These are phyloP conservation scores for Cichorium intybus DNA, from an alignment of 140 eudicot genomes.

Conservation along the genomic window DNA sequence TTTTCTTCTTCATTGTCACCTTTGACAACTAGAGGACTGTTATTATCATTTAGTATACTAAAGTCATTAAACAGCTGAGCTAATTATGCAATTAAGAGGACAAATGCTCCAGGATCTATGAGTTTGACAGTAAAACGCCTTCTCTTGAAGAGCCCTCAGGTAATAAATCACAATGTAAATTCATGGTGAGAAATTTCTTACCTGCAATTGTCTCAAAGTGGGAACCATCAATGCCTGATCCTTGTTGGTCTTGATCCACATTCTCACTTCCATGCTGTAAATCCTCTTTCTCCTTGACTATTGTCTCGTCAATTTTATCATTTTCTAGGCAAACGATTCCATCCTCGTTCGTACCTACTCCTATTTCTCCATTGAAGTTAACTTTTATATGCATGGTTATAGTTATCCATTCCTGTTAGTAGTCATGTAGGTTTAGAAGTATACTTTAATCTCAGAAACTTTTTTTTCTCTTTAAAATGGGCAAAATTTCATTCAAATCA, in stretches of 20 bases:
- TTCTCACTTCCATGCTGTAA: conserved; percentile 7
- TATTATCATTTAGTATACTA: background rate
- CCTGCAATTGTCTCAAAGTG: conserved; percentile 19
- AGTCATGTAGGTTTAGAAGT: too few species aligned
- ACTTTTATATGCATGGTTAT: too few species aligned
- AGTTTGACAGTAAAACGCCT: background rate
- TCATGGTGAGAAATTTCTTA: conserved; percentile 4
- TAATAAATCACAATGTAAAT: background rate
- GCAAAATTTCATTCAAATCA: too few species aligned
- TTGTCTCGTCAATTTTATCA: background rate
- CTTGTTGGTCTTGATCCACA: conserved; percentile 9
- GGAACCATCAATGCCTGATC: background rate
- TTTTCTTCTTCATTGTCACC: background rate
- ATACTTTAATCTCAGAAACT: too few species aligned
- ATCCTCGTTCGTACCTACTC: background rate
- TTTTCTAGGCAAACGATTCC: conserved; percentile 1
- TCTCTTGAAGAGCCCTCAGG: background rate
- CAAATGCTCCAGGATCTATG: background rate
- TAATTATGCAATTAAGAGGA: background rate
- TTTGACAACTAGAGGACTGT: background rate
- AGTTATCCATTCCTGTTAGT: too few species aligned
- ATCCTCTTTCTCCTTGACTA: background rate
- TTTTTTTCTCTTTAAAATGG: too few species aligned
- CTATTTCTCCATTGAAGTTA: too few species aligned
- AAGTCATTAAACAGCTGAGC: background rate